These are phyloP conservation scores for Lactarius pseudohatsudake DNA, from an alignment of 768 basidiomycete genomes.

Conservation along the genomic window DNA sequence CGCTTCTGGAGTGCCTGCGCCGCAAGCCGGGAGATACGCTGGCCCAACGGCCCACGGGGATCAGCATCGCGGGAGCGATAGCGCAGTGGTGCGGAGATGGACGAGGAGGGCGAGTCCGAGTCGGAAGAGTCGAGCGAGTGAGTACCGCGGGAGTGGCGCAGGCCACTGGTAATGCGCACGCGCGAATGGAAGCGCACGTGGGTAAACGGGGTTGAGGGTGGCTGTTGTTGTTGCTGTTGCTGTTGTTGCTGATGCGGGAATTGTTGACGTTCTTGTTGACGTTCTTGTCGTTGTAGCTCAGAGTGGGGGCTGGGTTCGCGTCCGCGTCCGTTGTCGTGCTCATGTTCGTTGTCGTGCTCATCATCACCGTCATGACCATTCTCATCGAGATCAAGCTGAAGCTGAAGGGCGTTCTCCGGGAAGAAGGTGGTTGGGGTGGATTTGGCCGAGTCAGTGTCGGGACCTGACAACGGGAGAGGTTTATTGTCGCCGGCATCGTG, in stretches of 20 bases:
- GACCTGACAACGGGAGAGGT: background rate
- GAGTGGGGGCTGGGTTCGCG: background rate
- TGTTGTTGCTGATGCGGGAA: conserved; percentile 2
- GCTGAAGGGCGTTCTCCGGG: background rate
- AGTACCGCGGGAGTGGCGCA: conserved; percentile 47
- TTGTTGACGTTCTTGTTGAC: background rate
- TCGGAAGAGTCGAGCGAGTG: conserved; percentile 25
- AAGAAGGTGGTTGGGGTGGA: background rate
- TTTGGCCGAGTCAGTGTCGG: background rate
- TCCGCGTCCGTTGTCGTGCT: background rate
- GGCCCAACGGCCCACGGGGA: conserved; percentile 60
- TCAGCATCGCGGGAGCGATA: conserved; percentile 50
- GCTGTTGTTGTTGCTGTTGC: background rate
- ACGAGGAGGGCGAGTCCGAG: conserved; percentile 55
- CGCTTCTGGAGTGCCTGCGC: conserved; percentile 30
- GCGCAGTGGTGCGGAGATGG: conserved; percentile 78
- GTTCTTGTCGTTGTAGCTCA: background rate
- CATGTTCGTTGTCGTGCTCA: conserved; percentile 12
- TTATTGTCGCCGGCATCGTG: background rate
- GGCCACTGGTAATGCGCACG: conserved; percentile 74
- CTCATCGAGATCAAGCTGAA: conserved; percentile 5
- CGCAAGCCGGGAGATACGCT: conserved; percentile 45
- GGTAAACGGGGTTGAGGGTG: conserved; percentile 25
- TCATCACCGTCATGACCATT: conserved; percentile 21
- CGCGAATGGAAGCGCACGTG: conserved; percentile 70